Evolutionary conservation across 345 rosid species (phyloP).

Genomic region (Populus euphratica): DNA sequence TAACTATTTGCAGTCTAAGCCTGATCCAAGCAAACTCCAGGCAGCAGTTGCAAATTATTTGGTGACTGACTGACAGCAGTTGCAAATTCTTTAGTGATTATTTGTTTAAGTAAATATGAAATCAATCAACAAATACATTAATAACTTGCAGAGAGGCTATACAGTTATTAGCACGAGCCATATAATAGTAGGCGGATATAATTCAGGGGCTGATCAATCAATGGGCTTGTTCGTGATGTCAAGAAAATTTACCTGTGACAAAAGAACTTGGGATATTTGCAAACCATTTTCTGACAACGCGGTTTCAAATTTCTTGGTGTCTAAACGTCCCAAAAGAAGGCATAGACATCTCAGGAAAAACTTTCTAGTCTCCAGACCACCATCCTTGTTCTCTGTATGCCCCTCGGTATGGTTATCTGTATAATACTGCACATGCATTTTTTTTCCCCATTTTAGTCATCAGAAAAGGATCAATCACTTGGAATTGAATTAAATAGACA

Average conservation of each 20-base stretch:
- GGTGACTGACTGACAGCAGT: background rate
- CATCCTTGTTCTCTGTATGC: conserved; percentile 38
- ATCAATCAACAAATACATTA: background rate
- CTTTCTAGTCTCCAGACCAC: conserved; percentile 60
- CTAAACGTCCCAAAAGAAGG: conserved; percentile 83
- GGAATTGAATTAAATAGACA: background rate
- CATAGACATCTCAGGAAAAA: conserved; percentile 84
- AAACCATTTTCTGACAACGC: conserved; percentile 54
- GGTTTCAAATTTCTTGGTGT: conserved; percentile 58
- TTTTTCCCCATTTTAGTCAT: conserved; percentile 13
- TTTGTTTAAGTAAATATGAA: background rate
- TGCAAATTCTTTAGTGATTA: background rate
- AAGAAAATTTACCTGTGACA: conserved; percentile 57
- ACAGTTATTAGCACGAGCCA: background rate
- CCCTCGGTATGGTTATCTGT: conserved; percentile 49
- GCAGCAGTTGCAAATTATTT: background rate
- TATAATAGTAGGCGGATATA: background rate
- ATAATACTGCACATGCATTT: conserved; percentile 47
- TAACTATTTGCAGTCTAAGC: background rate
- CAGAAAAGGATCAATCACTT: conserved; percentile 25
- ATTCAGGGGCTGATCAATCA: background rate
- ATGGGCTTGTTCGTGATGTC: background rate
- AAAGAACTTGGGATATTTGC: conserved; percentile 57
- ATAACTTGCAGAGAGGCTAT: conserved; percentile 5
- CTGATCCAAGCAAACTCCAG: background rate